phyloP scores from a whole-genome alignment of 164 flowering plant genomes.

The Stephania cephalantha region DNA sequence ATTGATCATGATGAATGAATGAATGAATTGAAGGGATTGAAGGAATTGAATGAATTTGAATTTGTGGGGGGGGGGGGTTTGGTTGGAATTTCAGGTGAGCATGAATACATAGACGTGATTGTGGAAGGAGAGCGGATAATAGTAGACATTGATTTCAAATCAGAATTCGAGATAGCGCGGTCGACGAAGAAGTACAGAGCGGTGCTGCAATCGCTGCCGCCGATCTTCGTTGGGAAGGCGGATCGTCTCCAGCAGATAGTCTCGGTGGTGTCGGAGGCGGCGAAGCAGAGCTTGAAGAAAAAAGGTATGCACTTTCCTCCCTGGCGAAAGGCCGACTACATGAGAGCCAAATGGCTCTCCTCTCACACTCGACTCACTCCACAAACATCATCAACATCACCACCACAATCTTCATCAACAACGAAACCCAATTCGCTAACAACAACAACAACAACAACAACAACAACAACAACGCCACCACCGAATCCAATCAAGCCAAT shows the following conservation, averaged over 20 bases:
- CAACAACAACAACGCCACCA: neutral
- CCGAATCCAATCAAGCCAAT: neutral
- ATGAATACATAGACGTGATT: slow-evolving; percentile 77
- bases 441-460: neutral
- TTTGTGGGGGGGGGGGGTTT: too few species aligned
- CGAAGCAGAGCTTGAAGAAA: slow-evolving; percentile 78
- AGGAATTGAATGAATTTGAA: neutral
- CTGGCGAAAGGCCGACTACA: slow-evolving; percentile 74
- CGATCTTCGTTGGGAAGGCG: slow-evolving; percentile 70
- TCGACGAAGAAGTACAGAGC: slow-evolving; percentile 60
- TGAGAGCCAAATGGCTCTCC: slow-evolving; percentile 75
- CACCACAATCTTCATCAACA: neutral
- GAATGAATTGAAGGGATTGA: neutral
- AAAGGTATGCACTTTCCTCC: slow-evolving; percentile 85
- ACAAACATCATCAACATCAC: neutral
- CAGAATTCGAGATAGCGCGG: slow-evolving; percentile 89
- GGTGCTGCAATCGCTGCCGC: slow-evolving; percentile 60
- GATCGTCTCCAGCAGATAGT: slow-evolving; percentile 70
- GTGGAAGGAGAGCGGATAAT: slow-evolving; percentile 55
- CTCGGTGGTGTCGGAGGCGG: slow-evolving; percentile 62
- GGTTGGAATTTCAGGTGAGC: slow-evolving; percentile 44
- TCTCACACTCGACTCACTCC: slow-evolving; percentile 30
- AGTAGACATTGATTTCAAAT: slow-evolving; percentile 78
- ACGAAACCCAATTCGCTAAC: neutral
- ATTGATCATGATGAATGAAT: neutral